Evolutionary conservation across 306 rosid genomes (phyloP), one percentile per base, ranked within the genome.

Genomic region (Sophora flavescens): DNA sequence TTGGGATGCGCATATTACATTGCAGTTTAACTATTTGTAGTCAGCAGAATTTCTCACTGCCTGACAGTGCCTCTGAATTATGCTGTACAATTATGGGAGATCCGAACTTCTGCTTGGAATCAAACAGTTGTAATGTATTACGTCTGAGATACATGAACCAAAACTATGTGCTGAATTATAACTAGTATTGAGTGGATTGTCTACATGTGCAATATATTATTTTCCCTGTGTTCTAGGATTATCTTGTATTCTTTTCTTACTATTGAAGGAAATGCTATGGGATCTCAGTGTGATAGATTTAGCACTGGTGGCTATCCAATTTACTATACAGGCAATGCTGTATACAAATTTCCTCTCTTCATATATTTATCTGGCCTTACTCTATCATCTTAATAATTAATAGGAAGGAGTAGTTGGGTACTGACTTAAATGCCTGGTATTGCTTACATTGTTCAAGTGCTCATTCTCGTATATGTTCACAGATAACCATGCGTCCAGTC

Each of bases 351-450:
- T 4, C 22, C 22, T 22, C 22, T 22, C 1, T 22, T 22, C 8
- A 4, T 45, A 48, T 36, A 39, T 26, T 67, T 70, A 82, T 36
- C n/a, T 58, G 58, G 75, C 41, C 28, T 50, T 74, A 56, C 59
- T 79, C 8, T 77, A 72, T 54, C 22, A 22, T 22, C 22, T 47
- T 86, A 79, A 54, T 86, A 78, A 67, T 82, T 79, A 51, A 93
- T 90, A 51, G 97, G 97, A 18, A 93, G 85, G 15, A n/a, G n/a
- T n/a, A n/a, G n/a, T n/a, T n/a, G n/a, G 96, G 92, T 10, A 90
- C 90, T 32, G 96, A 89, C 66, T 90, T 89, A 84, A 89, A 87
- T 68, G 97, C 92, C 47, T 92, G 71, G 66, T 75, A 93, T 87
- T 90, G 6, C 97, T 93, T 33, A 88, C 96, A 48, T 92, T 92